phyloP scores from a whole-genome alignment of 495 filamentous ascomycete species.

The Usnea hakonensis region DNA sequence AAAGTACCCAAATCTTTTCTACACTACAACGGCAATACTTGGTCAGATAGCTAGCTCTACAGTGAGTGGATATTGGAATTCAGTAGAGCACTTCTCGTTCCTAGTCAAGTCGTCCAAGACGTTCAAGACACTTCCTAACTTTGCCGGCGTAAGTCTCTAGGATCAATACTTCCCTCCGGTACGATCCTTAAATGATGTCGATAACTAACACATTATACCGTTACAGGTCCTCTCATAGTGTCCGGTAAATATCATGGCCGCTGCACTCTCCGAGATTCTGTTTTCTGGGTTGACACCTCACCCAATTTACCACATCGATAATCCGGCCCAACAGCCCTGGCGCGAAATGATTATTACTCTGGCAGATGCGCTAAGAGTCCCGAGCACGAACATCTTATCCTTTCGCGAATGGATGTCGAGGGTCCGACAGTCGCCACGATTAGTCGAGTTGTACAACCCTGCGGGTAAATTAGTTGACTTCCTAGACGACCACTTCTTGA shows the following conservation, averaged over 20 bases:
- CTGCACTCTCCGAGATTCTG: conserved; percentile 29
- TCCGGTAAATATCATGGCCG: conserved; percentile 37
- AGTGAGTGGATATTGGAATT: conserved; percentile 47
- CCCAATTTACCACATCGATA: conserved; percentile 45
- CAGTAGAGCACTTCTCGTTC: conserved; percentile 41
- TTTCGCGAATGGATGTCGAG: conserved; percentile 42
- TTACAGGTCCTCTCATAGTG: conserved; percentile 35
- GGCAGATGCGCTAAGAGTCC: conserved; percentile 36
- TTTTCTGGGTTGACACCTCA: conserved; percentile 13
- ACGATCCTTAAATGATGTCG: not conserved
- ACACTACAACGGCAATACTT: conserved; percentile 37
- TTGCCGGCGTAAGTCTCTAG: conserved; percentile 25
- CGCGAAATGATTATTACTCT: conserved; percentile 32
- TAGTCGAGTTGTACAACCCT: conserved; percentile 39
- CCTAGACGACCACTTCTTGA: conserved; percentile 41
- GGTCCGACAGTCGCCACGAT: conserved; percentile 29
- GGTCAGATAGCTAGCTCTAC: conserved; percentile 47
- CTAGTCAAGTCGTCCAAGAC: conserved; percentile 39
- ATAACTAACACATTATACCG: no score
- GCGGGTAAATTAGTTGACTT: conserved; percentile 41
- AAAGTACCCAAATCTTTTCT: conserved; percentile 30
- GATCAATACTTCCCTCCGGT: not conserved
- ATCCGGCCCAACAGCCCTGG: conserved; percentile 40
- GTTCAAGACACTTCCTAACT: conserved; percentile 32
- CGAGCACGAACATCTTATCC: conserved; percentile 32